Conservation (phyloP, 371 early-diverging fungal genomes). For the Cokeromyces recurvatus region DNA sequence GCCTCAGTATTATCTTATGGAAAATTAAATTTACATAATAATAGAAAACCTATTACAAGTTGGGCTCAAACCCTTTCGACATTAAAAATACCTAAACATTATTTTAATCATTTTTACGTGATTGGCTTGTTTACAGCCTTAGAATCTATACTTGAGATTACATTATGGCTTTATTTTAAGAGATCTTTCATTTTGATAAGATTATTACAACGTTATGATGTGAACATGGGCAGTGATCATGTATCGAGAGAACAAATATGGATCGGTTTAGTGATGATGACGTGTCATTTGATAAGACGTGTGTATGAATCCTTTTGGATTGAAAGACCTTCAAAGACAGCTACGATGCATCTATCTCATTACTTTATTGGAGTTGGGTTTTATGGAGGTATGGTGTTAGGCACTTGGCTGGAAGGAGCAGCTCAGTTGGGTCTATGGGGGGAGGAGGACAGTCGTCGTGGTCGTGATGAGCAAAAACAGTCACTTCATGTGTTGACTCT, state of each 20-base stretch:
- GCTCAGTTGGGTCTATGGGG: constrained; percentile 23
- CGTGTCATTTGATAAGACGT: constrained; percentile 53
- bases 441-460: background rate
- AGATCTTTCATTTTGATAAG: background rate
- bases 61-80: constrained; percentile 14
- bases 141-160: constrained; percentile 18
- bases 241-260: constrained; percentile 20
- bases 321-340: constrained; percentile 49
- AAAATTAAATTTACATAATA: constrained; percentile 26
- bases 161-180: background rate
- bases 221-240: constrained; percentile 3
- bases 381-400: constrained; percentile 56
- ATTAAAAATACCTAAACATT: constrained; percentile 57
- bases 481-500: background rate
- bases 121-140: constrained; percentile 35
- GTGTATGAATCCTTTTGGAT: constrained; percentile 61
- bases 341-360: constrained; percentile 66
- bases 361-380: constrained; percentile 65
- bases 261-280: constrained; percentile 44
- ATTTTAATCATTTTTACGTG: constrained; percentile 69
- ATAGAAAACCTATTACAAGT: constrained; percentile 20
- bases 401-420: constrained; percentile 42
- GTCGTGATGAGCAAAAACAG: background rate
- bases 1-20: constrained; percentile 43
- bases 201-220: background rate